These are phyloP conservation scores for Linum tenue DNA, from an alignment of 345 rosid species.

Conservation along the genomic window DNA sequence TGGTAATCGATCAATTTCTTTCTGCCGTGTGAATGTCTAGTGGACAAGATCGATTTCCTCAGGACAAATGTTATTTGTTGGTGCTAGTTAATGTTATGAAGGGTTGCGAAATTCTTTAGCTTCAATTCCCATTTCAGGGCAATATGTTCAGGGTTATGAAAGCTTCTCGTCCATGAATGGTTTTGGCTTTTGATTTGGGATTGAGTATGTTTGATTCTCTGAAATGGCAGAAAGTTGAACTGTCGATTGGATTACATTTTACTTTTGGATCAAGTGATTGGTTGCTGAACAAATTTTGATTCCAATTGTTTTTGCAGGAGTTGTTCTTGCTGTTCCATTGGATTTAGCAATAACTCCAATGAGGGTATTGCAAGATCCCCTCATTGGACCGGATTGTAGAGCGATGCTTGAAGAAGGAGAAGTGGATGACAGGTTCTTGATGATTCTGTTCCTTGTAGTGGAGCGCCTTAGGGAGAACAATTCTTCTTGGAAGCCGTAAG, in stretches of 20 bases:
- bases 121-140: too few relatives aligned
- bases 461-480: constrained; percentile 58
- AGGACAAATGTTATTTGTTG: background rate
- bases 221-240: too few relatives aligned
- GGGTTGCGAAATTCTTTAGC: too few relatives aligned
- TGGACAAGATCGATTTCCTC: too few relatives aligned
- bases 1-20: constrained; percentile 6
- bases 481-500: constrained; percentile 89
- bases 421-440: constrained; percentile 84
- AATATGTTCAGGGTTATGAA: too few relatives aligned
- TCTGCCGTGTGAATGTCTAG: background rate
- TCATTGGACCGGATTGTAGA: constrained; percentile 74
- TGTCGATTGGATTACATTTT: too few relatives aligned
- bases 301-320: constrained; percentile 37
- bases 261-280: background rate
- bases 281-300: background rate
- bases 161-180: too few relatives aligned
- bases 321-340: constrained; percentile 67
- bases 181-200: too few relatives aligned
- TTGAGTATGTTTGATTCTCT: too few relatives aligned
- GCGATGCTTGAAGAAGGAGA: constrained; percentile 71
- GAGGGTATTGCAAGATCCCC: constrained; percentile 93
- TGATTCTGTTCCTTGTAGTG: constrained; percentile 61
- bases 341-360: constrained; percentile 87
- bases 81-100: background rate